Conservation (phyloP, 257 asterid genomes). For the Solanum sitiens region DNA sequence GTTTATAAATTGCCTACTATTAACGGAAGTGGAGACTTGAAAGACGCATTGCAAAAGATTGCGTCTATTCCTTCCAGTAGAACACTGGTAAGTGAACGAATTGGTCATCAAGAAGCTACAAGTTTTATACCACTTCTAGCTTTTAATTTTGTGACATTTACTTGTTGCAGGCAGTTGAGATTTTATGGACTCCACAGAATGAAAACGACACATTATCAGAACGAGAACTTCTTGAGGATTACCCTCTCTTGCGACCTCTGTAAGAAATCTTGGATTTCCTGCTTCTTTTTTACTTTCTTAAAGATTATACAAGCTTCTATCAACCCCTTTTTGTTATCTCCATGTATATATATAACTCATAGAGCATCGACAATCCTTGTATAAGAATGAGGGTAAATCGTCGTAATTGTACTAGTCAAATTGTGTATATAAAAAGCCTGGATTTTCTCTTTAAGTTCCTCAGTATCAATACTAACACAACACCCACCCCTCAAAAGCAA, state of each 20-base stretch:
- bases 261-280: conserved; percentile 17
- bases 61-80: conserved; percentile 78
- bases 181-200: conserved; percentile 92
- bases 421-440: background rate
- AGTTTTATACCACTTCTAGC: background rate
- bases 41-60: conserved; percentile 80
- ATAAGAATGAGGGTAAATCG: background rate
- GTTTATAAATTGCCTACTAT: conserved; percentile 59
- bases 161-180: conserved; percentile 74
- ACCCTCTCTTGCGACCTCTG: conserved; percentile 73
- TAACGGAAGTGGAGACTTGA: conserved; percentile 64
- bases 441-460: background rate
- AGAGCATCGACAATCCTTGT: background rate
- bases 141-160: background rate
- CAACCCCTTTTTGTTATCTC: background rate
- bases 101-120: background rate
- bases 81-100: conserved; percentile 42
- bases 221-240: conserved; percentile 78
- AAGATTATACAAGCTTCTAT: background rate
- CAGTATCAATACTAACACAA: background rate
- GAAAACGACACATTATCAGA: conserved; percentile 77
- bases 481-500: background rate
- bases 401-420: background rate
- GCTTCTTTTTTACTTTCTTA: background rate
- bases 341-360: background rate